These are phyloP conservation scores for Rhynchospora breviuscula DNA, from an alignment of 176 grass and related monocot genomes.

Conservation along the genomic window DNA sequence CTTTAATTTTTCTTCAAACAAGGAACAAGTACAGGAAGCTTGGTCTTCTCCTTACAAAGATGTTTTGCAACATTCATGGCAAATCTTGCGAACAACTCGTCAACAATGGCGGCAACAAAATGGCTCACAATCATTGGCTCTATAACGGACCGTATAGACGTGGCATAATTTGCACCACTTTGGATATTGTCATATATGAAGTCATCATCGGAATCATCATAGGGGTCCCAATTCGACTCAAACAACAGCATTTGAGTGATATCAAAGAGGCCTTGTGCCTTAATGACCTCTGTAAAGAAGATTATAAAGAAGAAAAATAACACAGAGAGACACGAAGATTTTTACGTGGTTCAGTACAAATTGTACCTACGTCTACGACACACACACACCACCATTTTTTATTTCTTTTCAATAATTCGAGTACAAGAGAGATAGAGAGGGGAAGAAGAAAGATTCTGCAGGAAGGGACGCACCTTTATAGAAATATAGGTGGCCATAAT, in stretches of 20 bases:
- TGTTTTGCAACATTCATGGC: conserved; percentile 22
- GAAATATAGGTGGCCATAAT: too few species aligned
- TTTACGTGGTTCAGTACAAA: too few species aligned
- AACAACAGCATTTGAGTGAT: not conserved
- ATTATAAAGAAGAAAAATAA: too few species aligned
- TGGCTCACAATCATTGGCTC: conserved; percentile 29
- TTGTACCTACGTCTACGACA: too few species aligned
- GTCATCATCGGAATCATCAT: not conserved
- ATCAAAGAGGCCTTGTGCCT: not conserved
- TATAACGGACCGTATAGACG: conserved; percentile 25
- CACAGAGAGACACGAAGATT: too few species aligned
- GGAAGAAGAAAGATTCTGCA: too few species aligned
- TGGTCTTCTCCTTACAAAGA: conserved; percentile 36
- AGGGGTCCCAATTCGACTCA: conserved; percentile 3
- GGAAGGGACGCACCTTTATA: too few species aligned
- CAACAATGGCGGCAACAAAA: conserved; percentile 36
- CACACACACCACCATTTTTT: too few species aligned
- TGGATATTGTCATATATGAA: conserved; percentile 1
- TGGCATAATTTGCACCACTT: conserved; percentile 42
- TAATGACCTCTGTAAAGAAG: conserved; percentile 25
- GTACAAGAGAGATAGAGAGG: too few species aligned
- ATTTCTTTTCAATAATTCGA: too few species aligned
- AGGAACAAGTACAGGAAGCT: conserved; percentile 36
- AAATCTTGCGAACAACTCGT: conserved; percentile 44
- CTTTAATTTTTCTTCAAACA: conserved; percentile 24